phyloP scores from a whole-genome alignment of 2,329 filamentous ascomycete genomes.

The Pezicula neosporulosa region DNA sequence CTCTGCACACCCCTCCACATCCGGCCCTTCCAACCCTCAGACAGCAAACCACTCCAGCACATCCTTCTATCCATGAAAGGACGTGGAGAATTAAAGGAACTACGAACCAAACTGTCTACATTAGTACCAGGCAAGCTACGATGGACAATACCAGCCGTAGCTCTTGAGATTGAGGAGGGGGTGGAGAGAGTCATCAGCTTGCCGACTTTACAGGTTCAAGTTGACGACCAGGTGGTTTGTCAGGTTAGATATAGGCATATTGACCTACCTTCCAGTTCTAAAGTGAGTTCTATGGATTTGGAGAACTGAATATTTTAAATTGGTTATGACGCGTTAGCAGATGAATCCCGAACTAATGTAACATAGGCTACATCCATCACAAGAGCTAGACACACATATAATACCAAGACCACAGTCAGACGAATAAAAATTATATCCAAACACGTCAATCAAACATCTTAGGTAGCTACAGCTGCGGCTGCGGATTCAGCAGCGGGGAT shows the following conservation, averaged over 20 bases:
- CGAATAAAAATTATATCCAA: too few species aligned
- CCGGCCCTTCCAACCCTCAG: constrained; percentile 12
- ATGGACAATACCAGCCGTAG: constrained; percentile 26
- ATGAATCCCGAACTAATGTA: too few species aligned
- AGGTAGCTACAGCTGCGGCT: too few species aligned
- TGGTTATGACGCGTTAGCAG: too few species aligned
- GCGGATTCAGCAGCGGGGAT: neutral
- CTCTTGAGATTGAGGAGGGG: constrained; percentile 1
- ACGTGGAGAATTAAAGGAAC: neutral
- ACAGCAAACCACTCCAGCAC: constrained; percentile 13
- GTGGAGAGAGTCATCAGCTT: constrained; percentile 18
- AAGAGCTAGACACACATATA: too few species aligned
- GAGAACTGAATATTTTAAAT: constrained; percentile 3
- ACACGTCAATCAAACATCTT: neutral
- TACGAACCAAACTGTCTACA: constrained; percentile 7
- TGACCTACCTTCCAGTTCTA: neutral
- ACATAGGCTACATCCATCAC: too few species aligned
- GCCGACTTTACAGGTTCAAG: constrained; percentile 19
- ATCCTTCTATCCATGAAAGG: neutral
- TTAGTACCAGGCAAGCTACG: constrained; percentile 17
- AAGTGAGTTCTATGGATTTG: too few species aligned
- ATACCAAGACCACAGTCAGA: too few species aligned
- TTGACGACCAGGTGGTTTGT: constrained; percentile 7
- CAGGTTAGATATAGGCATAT: constrained; percentile 26
- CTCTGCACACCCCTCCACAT: constrained; percentile 6